Conservation (phyloP, 371 early-diverging fungal genomes). For the Mortierella sp. region DNA sequence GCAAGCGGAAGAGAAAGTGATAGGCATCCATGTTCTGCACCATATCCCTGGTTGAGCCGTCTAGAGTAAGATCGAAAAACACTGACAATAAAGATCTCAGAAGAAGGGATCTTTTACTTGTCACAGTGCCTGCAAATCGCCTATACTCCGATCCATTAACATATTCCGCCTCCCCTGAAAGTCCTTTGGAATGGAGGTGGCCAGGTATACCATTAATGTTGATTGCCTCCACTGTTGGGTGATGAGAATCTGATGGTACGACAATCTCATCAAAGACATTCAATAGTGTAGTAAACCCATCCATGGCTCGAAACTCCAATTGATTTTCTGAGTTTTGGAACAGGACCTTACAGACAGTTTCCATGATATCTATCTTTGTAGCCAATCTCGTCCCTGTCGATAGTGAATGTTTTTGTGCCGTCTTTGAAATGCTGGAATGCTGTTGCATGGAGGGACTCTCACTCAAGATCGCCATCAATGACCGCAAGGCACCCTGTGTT, state of each 20-base stretch:
- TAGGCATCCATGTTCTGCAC: constrained; percentile 55
- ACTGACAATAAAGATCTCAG: constrained; percentile 48
- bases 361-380: constrained; percentile 59
- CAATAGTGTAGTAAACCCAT: constrained; percentile 53
- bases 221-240: not conserved
- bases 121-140: not conserved
- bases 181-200: not conserved
- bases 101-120: constrained; percentile 36
- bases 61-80: constrained; percentile 54
- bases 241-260: constrained; percentile 17
- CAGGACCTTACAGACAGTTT: constrained; percentile 58
- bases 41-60: constrained; percentile 53
- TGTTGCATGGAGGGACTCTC: constrained; percentile 21
- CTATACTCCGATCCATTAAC: not conserved
- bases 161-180: constrained; percentile 4
- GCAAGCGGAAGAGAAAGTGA: constrained; percentile 52
- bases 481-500: constrained; percentile 54
- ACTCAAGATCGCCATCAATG: constrained; percentile 52
- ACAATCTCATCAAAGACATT: constrained; percentile 55
- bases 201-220: not conserved
- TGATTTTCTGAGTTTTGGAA: constrained; percentile 58
- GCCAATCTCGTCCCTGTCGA: constrained; percentile 41
- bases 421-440: constrained; percentile 10
- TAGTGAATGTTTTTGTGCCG: constrained; percentile 21
- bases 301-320: constrained; percentile 52